phyloP scores from a whole-genome alignment of 345 rosid genomes.

The Schrenkiella parvula region DNA sequence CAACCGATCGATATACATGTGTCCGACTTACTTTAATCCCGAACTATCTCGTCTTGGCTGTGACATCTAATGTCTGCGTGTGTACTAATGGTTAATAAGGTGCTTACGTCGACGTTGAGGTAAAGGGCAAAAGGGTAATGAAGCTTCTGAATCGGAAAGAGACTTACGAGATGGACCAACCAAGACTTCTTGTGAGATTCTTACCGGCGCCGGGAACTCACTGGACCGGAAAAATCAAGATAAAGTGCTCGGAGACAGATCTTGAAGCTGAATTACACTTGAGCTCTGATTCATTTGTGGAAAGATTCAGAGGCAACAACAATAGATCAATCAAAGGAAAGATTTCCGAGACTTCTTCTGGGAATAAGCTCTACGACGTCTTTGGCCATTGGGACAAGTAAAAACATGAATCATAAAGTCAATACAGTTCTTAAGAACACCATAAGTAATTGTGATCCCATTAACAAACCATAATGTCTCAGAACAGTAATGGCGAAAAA shows the following conservation, averaged over 20 bases:
- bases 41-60: neutral
- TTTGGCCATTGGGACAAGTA: slow-evolving; percentile 86
- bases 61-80: neutral
- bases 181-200: slow-evolving; percentile 51
- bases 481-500: slow-evolving; percentile 61
- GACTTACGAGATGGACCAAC: slow-evolving; percentile 73
- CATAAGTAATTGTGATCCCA: neutral
- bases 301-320: slow-evolving; percentile 36
- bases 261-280: slow-evolving; percentile 67
- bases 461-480: slow-evolving; percentile 6
- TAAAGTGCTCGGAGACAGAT: slow-evolving; percentile 55
- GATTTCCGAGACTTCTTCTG: slow-evolving; percentile 45
- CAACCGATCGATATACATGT: neutral
- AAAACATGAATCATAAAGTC: neutral
- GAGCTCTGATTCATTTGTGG: slow-evolving; percentile 41
- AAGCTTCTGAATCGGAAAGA: slow-evolving; percentile 55
- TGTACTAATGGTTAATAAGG: slow-evolving; percentile 39
- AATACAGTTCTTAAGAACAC: neutral
- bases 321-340: slow-evolving; percentile 59
- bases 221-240: slow-evolving; percentile 62
- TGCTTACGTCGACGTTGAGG: slow-evolving; percentile 58
- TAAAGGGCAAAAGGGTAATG: slow-evolving; percentile 55
- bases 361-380: slow-evolving; percentile 43
- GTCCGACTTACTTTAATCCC: neutral
- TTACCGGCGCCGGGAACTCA: slow-evolving; percentile 52